Conservation (phyloP, 192 early-diverging fungal genomes). For the Allomyces arbusculus region DNA sequence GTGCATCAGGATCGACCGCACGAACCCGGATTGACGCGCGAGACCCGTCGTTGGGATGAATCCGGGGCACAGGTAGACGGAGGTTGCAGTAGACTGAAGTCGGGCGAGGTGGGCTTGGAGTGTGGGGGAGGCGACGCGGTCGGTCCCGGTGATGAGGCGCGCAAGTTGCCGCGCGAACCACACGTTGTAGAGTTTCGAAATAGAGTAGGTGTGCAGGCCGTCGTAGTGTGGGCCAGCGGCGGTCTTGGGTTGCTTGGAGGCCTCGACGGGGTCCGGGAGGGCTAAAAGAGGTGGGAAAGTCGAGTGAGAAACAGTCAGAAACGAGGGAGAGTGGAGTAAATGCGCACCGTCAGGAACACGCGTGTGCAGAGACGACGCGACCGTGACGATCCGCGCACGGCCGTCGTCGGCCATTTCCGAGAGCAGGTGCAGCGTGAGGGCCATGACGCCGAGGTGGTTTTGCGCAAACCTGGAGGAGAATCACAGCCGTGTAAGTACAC, state of each 20-base stretch:
- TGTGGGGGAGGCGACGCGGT: conserved; percentile 5
- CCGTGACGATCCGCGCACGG: conserved; percentile 9
- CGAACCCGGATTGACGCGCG: conserved; percentile 12
- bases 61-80: conserved; percentile 11
- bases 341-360: conserved; percentile 6
- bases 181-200: conserved; percentile 13
- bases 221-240: conserved; percentile 11
- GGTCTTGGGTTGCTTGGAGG: conserved; percentile 6
- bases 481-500: neutral
- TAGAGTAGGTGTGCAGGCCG: conserved; percentile 12
- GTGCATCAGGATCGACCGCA: conserved; percentile 10
- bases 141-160: conserved; percentile 3
- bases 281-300: neutral
- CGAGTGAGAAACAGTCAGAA: too few relatives aligned
- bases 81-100: neutral
- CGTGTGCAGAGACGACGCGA: conserved; percentile 14
- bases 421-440: neutral
- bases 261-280: conserved; percentile 12
- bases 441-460: neutral
- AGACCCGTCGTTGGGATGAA: conserved; percentile 14
- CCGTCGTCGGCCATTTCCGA: neutral
- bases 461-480: neutral
- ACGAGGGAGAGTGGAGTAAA: too few relatives aligned
- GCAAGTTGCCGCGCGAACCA: conserved; percentile 7
- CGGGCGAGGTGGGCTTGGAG: neutral